Evolutionary conservation across 192 early-diverging fungal genomes (phyloP), one percentile per base, ranked within the genome.

Genomic region (Coemansia sp.): DNA sequence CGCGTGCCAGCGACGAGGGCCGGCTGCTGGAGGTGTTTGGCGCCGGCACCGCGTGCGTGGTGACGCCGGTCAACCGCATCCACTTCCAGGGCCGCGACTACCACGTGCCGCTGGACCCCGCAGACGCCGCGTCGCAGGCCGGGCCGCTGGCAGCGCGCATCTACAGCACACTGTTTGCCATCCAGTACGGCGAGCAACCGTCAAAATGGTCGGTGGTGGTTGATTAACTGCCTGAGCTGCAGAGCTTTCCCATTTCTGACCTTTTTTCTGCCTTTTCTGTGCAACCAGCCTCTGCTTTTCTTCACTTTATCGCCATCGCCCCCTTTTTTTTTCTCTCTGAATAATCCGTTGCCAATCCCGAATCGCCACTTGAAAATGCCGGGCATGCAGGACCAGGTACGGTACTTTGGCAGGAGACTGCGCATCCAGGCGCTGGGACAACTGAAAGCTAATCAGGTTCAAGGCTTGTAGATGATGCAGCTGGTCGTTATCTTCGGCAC

Each of bases 1-100:
- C 79, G 28, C 71, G 87, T 53, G 91, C 91, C 26, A 60, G 84
- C 50, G 79, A 90, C 51, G 83, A 92, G 61, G 84, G 84, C 19
- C 85, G 92, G 27, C 78, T 97, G 50, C 68, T 87, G 29, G 94
- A 97, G 61, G 86, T 95, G 85, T 97, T 97, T 81, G 94, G 94
- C 53, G 81, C 92, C 14, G 95, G 95, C 40, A 97, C 95, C 41
- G 95, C 95, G 27, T 92, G 90, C 70, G 93, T 97, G 63, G 93
- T 97, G 19, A 83, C 79, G 52, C 95, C 95, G 10, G 91, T 97
- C 79, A 93, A 89, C 83, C 75, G 65, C 43, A 90, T 97, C 64
- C 64, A 75, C 53, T 95, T 87, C 70, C 64, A 89, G 38, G 89
- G 83, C 48, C 60, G 73, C 46, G 91, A 97, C 55, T 78, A 91